Evolutionary conservation across 345 rosid genomes (phyloP).

Genomic region (Ailanthus altissimus): DNA sequence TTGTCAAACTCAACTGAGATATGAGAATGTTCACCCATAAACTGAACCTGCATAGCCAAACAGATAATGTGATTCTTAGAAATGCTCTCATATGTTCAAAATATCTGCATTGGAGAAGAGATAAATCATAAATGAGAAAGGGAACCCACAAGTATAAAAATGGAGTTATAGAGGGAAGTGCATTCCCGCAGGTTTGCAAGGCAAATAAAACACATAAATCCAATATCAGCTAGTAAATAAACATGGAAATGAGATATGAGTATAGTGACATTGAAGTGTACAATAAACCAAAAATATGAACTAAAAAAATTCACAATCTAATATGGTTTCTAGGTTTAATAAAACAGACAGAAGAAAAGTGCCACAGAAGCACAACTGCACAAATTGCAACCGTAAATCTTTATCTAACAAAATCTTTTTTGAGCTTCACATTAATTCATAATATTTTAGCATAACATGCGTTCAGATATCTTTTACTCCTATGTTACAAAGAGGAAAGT

Average conservation of each 20-base stretch:
- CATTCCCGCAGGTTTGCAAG: not conserved
- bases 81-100: constrained; percentile 3
- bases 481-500: not conserved
- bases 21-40: constrained; percentile 77
- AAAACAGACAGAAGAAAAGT: not conserved
- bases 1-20: constrained; percentile 70
- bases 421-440: not conserved
- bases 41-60: constrained; percentile 57
- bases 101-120: not conserved
- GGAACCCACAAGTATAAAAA: not conserved
- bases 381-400: not conserved
- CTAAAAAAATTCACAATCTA: not conserved
- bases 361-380: not conserved
- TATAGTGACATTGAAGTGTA: not conserved
- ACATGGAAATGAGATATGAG: not conserved
- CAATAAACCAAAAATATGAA: not conserved
- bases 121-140: not conserved
- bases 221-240: not conserved
- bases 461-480: not conserved
- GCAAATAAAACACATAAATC: not conserved
- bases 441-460: not conserved
- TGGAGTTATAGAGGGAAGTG: not conserved
- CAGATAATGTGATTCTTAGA: constrained; percentile 28
- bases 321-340: not conserved
- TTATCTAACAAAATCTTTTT: not conserved